Evolutionary conservation across 2,329 filamentous ascomycete species (phyloP), one percentile per base, ranked within the genome.

Genomic region (Lecanicillium sp.): DNA sequence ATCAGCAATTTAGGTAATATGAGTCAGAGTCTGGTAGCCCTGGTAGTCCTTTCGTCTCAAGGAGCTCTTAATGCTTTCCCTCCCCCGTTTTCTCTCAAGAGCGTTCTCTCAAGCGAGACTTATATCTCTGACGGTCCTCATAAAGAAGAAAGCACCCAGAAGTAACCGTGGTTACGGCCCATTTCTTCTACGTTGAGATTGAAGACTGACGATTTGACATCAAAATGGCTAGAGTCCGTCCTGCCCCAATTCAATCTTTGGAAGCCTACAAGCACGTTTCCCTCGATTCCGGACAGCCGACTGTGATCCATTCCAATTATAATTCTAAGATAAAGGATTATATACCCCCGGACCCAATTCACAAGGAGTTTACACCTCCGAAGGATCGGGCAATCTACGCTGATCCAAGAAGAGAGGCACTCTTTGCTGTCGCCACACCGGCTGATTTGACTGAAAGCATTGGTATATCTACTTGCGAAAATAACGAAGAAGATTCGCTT

Each of bases 261-360:
- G 64, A 68, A 51, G 47, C 67, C 4, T 57, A 58, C 30, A 67
- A 70, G 27, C 62, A 70, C 45, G 61, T 71, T 28, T 71, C 66
- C 5, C 60, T 63, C 5, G 67, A 71, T 45, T 71, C 68, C 2
- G 67, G 66, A 2, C 64, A 63, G 25, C 66, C 67, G 0, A 58
- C 63, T 17, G 63, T 58, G 2, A 47, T 71, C 1, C 68, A 72
- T 46, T 65, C 68, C 2, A 49, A 58, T 37, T 71, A 68, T 55
- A 68, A 70, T 39, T 50, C 58, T 22, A 70, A 65, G 44, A 67
- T 71, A 41, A 60, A 52, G 19, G 43, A 52, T 19, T 57, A 65
- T 43, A 48, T 56, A 1, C 65, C 67, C 1, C 59, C 62, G 0
- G 65, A 70, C 36, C 48, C 59, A 1, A 27, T 55, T 9, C 55